A percentile compares a stretch with the other conserved stretches of the same genome.
Evolutionary conservation across 495 filamentous ascomycete genomes (phyloP).

Genomic region (Trichoderma asperelloides): DNA sequence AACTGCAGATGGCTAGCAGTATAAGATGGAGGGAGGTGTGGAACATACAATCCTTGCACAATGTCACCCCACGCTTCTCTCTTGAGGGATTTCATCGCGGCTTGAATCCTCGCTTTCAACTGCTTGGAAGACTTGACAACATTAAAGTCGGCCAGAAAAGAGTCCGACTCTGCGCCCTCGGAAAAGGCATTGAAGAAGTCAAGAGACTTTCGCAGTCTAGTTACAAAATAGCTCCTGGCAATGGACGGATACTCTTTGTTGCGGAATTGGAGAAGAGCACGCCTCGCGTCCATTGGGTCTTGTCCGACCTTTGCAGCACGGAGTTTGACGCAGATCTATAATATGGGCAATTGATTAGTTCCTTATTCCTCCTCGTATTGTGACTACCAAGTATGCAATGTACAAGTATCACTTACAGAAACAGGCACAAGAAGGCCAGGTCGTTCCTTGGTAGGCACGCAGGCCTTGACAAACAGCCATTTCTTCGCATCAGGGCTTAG

Average conservation of each 20-base stretch:
- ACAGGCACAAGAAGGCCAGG: not conserved
- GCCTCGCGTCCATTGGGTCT: not conserved
- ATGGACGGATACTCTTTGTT: not conserved
- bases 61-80: not conserved
- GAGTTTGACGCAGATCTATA: not conserved
- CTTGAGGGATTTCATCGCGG: not conserved
- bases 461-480: not conserved
- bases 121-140: not conserved
- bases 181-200: not conserved
- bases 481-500: not conserved
- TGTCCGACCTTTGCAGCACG: not conserved
- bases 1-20: too few relatives aligned
- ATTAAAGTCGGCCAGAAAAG: not conserved
- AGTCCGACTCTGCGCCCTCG: not conserved
- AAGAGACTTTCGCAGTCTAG: not conserved
- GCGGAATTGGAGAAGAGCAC: not conserved
- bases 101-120: not conserved
- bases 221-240: not conserved
- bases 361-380: not conserved
- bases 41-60: not conserved
- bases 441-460: slow-evolving; percentile 1
- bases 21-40: not conserved
- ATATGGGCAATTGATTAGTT: not conserved
- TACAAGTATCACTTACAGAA: not conserved
- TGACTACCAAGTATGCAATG: not conserved